Conservation (phyloP, 345 rosid genomes). For the Triadica sebifera region DNA sequence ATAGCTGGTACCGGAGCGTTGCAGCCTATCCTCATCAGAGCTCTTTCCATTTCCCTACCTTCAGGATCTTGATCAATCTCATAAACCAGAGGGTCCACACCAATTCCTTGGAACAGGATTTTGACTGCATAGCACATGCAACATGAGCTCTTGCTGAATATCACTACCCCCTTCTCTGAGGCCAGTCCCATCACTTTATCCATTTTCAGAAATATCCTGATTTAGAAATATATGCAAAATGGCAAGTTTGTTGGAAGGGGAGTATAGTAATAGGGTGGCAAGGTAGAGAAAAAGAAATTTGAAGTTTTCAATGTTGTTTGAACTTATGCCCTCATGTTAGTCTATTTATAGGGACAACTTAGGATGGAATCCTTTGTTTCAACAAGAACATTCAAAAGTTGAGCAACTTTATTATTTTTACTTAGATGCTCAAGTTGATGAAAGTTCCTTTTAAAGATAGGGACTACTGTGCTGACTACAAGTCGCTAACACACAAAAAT, state of each 20-base stretch:
- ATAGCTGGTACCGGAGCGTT: conserved; percentile 38
- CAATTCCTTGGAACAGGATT: conserved; percentile 40
- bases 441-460: conserved; percentile 36
- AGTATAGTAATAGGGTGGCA: conserved; percentile 7
- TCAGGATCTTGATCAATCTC: conserved; percentile 42
- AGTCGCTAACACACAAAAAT: conserved; percentile 15
- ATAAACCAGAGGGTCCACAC: conserved; percentile 35
- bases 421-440: conserved; percentile 44
- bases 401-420: conserved; percentile 20
- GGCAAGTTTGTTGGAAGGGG: not conserved
- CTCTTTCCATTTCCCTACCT: conserved; percentile 41
- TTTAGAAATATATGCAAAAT: not conserved
- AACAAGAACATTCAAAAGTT: conserved; percentile 41
- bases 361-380: conserved; percentile 30
- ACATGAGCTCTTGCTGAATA: conserved; percentile 51
- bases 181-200: conserved; percentile 39
- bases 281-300: conserved; percentile 2
- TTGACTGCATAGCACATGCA: conserved; percentile 42
- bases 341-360: conserved; percentile 61
- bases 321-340: conserved; percentile 30
- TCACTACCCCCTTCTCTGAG: conserved; percentile 39
- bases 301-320: conserved; percentile 37
- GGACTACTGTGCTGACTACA: conserved; percentile 31
- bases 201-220: conserved; percentile 19
- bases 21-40: conserved; percentile 32